Percentiles rank a stretch among this genome's conserved stretches.
phyloP scores from a whole-genome alignment of 2,329 filamentous ascomycete genomes.

The Neofusicoccum sp. region DNA sequence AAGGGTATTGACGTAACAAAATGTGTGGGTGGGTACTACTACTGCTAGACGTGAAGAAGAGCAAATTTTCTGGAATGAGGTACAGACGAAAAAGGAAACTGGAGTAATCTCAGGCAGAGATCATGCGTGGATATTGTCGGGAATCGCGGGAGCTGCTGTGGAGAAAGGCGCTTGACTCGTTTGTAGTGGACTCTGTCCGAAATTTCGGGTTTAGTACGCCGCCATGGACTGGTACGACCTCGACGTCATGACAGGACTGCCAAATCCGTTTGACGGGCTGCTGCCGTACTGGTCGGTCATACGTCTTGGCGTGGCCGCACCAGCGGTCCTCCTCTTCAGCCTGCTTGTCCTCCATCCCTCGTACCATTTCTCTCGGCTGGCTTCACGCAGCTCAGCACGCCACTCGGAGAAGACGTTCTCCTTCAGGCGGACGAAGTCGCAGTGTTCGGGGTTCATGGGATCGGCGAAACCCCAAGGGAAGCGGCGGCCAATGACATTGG shows the following conservation, averaged over 20 bases:
- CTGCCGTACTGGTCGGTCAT: conserved; percentile 7
- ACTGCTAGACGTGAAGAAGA: background rate
- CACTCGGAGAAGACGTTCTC: conserved; percentile 92
- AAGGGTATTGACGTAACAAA: conserved; percentile 9
- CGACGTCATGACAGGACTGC: background rate
- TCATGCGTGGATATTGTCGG: conserved; percentile 9
- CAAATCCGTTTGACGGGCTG: background rate
- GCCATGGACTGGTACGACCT: background rate
- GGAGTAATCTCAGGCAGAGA: conserved; percentile 5
- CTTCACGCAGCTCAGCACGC: conserved; percentile 85
- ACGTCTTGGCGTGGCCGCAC: background rate
- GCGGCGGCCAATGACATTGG: conserved; percentile 72
- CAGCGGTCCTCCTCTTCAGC: conserved; percentile 30
- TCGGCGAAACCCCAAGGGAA: conserved; percentile 98
- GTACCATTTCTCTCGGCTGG: conserved; percentile 90
- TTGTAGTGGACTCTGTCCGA: background rate
- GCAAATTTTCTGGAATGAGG: conserved; percentile 7
- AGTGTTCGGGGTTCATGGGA: conserved; percentile 86
- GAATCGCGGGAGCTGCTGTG: background rate
- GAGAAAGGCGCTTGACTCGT: background rate
- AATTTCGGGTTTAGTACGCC: background rate
- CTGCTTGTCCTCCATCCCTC: conserved; percentile 81
- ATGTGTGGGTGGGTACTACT: background rate
- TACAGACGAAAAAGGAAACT: conserved; percentile 9
- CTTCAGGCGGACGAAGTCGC: conserved; percentile 87